Evolutionary conservation across 1,139 yeast genomes (phyloP).

Genomic region (Pichia sp.): DNA sequence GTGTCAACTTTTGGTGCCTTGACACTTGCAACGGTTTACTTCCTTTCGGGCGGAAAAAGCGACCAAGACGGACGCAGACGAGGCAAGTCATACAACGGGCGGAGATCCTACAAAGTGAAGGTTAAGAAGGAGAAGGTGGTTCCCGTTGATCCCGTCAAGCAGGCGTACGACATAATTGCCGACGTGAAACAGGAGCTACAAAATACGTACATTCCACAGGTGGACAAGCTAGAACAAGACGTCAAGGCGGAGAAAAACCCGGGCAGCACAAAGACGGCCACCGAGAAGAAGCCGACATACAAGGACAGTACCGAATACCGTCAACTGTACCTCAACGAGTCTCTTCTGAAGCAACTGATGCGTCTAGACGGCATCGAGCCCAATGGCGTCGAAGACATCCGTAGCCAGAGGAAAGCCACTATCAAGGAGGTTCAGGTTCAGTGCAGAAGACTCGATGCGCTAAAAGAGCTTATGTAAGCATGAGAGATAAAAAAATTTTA

Average conservation of each 20-base stretch:
- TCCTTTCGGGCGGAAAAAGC: background rate
- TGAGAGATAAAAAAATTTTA: background rate
- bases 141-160: conserved; percentile 13
- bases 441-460: conserved; percentile 17
- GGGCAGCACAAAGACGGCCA: conserved; percentile 1
- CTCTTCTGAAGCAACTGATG: conserved; percentile 60
- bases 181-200: conserved; percentile 2
- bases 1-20: conserved; percentile 9
- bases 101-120: conserved; percentile 7
- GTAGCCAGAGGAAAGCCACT: conserved; percentile 54
- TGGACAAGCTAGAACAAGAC: conserved; percentile 12
- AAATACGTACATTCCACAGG: conserved; percentile 1
- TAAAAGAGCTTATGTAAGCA: conserved; percentile 13
- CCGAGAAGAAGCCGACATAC: conserved; percentile 1
- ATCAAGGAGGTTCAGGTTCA: conserved; percentile 54
- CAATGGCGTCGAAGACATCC: conserved; percentile 43
- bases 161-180: conserved; percentile 7
- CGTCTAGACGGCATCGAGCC: conserved; percentile 63
- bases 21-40: conserved; percentile 5
- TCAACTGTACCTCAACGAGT: conserved; percentile 59
- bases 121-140: conserved; percentile 11
- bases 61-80: background rate
- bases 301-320: conserved; percentile 37
- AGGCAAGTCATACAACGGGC: background rate
- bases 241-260: conserved; percentile 1